A percentile compares a stretch with the other conserved stretches of the same genome.
phyloP scores from a whole-genome alignment of 169 alveolate species.

The Cryptosporidium sp. region DNA sequence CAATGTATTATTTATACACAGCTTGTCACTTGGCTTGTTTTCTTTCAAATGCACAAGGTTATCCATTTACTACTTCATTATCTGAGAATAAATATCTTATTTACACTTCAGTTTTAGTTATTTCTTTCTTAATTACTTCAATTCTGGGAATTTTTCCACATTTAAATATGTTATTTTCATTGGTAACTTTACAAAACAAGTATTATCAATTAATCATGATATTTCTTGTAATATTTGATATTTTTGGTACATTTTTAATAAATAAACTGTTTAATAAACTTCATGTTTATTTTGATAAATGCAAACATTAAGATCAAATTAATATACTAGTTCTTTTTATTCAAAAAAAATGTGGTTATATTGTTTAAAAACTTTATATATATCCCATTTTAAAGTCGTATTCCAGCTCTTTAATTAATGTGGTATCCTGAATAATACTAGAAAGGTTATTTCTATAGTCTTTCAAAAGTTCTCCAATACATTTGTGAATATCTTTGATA shows the following conservation, averaged over 20 bases:
- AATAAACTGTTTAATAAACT: constrained; percentile 11
- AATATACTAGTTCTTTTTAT: too few relatives aligned
- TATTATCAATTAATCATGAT: neutral
- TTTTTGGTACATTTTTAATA: constrained; percentile 37
- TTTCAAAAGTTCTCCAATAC: constrained; percentile 70
- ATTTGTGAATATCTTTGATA: constrained; percentile 70
- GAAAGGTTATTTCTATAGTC: constrained; percentile 67
- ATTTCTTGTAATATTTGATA: constrained; percentile 25
- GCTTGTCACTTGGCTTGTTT: constrained; percentile 85
- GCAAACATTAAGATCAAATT: neutral
- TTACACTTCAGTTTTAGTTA: constrained; percentile 60
- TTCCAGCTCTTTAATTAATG: constrained; percentile 60
- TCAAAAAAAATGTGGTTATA: too few relatives aligned
- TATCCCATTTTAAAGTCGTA: constrained; percentile 70
- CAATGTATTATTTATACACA: constrained; percentile 85
- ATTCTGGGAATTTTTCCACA: constrained; percentile 77
- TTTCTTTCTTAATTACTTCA: constrained; percentile 60
- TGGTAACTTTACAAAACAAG: constrained; percentile 51
- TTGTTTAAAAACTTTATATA: neutral
- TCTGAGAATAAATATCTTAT: constrained; percentile 79
- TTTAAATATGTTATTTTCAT: constrained; percentile 77
- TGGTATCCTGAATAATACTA: constrained; percentile 46
- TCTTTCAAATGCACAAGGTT: constrained; percentile 89
- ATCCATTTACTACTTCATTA: constrained; percentile 87
- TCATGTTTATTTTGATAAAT: neutral